Base-by-base conservation (phyloP, 345 rosid species). In the Odontarrhena argentea region DNA sequence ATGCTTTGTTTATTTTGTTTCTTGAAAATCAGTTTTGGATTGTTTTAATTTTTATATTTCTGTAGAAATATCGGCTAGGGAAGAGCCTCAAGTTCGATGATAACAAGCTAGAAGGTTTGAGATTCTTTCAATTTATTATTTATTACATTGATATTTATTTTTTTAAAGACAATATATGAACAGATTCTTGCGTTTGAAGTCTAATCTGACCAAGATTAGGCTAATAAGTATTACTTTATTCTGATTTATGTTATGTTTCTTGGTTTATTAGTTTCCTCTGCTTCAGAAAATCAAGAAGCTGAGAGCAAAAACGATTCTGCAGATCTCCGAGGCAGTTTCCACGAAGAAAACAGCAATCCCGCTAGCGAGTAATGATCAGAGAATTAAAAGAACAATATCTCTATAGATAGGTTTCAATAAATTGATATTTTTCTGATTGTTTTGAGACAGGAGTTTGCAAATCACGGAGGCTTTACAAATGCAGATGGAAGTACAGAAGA, bases 401-500 rank as follows among this genome's bases (percentile, higher is more conserved):
- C 25, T 7, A 2, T 15, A 34, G 14, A 46, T 14, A 26, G 28
- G 4, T 47, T 63, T 9, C 6, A 35, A 11, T 2, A 22, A 51
- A 22, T 2, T 4, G 14, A 14, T 9, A 35, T 28, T 47, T 13
- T 18, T 46, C 55, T 79, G 63, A 57, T 77, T 8, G 69, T 55
- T 67, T 78, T 69, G n/a, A 49, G 26, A 57, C 83, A 86, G 96
- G 70, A 82, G 83, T 65, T 63, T 80, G 73, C 85, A 83, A 82
- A 90, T 91, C 45, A 77, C 88, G 53, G 88, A 87, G 72, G 92
- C 97, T 75, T 85, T 88, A 63, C 87, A 79, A 82, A 75, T 84
- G 80, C 99, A 94, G 68, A 83, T 87, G 97, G 96, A 88, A 80
- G 99, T 87, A 64, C 96, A 94, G 70, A 84, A 83, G 75, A 85